These are phyloP conservation scores for Colletotrichum plurivorum DNA, from an alignment of 2,329 filamentous ascomycete genomes.

Conservation along the genomic window DNA sequence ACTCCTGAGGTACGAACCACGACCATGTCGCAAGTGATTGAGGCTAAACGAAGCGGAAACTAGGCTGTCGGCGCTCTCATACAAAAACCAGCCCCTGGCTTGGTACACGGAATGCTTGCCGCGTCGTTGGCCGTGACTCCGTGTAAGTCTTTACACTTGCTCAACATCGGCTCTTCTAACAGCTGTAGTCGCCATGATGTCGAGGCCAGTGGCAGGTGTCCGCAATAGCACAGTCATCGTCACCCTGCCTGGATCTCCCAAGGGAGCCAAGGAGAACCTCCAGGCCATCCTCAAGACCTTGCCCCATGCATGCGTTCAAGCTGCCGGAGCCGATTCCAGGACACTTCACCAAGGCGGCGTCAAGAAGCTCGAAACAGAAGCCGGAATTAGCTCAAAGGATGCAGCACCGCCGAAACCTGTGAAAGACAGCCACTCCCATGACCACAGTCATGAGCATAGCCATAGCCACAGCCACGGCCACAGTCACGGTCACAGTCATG, in stretches of 20 bases:
- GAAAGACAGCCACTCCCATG: slow-evolving; percentile 71
- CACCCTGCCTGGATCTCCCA: slow-evolving; percentile 94
- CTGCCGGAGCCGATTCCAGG: slow-evolving; percentile 86
- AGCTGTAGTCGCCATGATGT: slow-evolving; percentile 90
- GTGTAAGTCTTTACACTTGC: slow-evolving; percentile 71
- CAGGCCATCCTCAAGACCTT: slow-evolving; percentile 90
- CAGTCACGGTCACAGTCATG: slow-evolving; percentile 61
- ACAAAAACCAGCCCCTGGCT: slow-evolving; percentile 87
- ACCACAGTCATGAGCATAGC: slow-evolving; percentile 54
- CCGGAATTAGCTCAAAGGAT: slow-evolving; percentile 67
- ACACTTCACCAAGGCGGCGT: slow-evolving; percentile 84
- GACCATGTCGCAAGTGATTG: neutral
- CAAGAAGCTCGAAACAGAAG: slow-evolving; percentile 86
- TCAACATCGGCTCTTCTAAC: slow-evolving; percentile 41
- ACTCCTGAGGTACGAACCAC: slow-evolving; percentile 83
- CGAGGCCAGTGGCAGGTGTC: slow-evolving; percentile 90
- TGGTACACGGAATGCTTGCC: slow-evolving; percentile 96
- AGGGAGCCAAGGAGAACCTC: slow-evolving; percentile 94
- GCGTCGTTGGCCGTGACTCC: slow-evolving; percentile 88
- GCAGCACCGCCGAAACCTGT: slow-evolving; percentile 49
- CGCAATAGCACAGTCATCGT: slow-evolving; percentile 86
- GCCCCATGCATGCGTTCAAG: slow-evolving; percentile 94
- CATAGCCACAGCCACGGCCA: slow-evolving; percentile 63
- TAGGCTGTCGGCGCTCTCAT: slow-evolving; percentile 85
- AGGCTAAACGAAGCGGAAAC: neutral